phyloP scores from a whole-genome alignment of 2,329 filamentous ascomycete species.

The Stemphylium vesicarium region DNA sequence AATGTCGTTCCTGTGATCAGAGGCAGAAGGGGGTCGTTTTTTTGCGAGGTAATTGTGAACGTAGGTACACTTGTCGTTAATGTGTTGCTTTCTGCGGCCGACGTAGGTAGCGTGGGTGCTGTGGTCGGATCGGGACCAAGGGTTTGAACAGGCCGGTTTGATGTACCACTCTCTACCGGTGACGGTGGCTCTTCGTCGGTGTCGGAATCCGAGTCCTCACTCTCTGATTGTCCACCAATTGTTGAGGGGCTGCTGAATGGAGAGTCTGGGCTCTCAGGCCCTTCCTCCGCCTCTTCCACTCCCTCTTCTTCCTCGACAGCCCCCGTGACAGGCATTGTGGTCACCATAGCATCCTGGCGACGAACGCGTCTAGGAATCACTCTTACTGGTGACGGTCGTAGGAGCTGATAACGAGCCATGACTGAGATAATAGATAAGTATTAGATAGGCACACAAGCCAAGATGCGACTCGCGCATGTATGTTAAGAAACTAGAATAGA shows the following conservation, averaged over 20 bases:
- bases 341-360: constrained; percentile 27
- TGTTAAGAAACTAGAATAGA: constrained; percentile 4
- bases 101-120: not conserved
- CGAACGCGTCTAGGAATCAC: constrained; percentile 22
- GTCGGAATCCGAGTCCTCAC: constrained; percentile 17
- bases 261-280: constrained; percentile 34
- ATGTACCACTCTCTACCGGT: constrained; percentile 7
- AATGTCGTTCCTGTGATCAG: constrained; percentile 12
- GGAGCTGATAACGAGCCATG: constrained; percentile 39
- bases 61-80: constrained; percentile 2
- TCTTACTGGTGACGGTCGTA: constrained; percentile 36
- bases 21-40: constrained; percentile 10
- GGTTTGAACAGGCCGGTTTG: constrained; percentile 2
- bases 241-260: constrained; percentile 23
- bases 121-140: constrained; percentile 3
- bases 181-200: constrained; percentile 23
- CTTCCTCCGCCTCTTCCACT: constrained; percentile 12
- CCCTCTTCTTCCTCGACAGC: not conserved
- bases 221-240: constrained; percentile 3
- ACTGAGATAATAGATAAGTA: constrained; percentile 9
- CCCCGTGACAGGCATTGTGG: constrained; percentile 7
- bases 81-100: not conserved
- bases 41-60: constrained; percentile 12
- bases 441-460: constrained; percentile 15
- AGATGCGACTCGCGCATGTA: constrained; percentile 9